These are phyloP conservation scores for Eragrostis curvula DNA, from an alignment of 176 grass and related monocot species.

Conservation along the genomic window DNA sequence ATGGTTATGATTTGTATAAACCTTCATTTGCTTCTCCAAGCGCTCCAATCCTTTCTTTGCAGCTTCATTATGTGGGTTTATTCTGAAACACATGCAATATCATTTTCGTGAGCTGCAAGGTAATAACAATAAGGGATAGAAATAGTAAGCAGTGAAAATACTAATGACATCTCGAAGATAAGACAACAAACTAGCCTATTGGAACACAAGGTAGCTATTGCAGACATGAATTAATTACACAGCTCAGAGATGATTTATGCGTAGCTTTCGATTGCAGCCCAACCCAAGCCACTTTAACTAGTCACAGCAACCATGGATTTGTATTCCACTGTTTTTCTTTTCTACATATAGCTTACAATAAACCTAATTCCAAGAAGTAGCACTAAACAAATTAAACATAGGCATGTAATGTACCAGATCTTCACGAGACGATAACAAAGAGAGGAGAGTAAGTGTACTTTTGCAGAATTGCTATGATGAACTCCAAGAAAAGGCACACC, in stretches of 20 bases:
- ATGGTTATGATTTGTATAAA: conserved; percentile 33
- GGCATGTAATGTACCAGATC: background rate
- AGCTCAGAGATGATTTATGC: background rate
- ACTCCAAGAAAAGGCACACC: conserved; percentile 50
- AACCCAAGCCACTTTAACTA: background rate
- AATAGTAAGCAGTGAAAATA: background rate
- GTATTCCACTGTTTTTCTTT: background rate
- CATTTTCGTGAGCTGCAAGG: conserved; percentile 6
- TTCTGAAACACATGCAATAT: conserved; percentile 52
- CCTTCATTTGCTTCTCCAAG: conserved; percentile 99
- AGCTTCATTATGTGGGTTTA: conserved; percentile 92
- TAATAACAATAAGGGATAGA: background rate
- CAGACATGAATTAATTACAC: background rate
- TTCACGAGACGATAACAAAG: background rate
- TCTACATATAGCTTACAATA: background rate
- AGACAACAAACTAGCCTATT: background rate
- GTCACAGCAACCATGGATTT: background rate
- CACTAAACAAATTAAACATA: background rate
- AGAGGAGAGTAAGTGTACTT: background rate
- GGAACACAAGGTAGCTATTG: background rate
- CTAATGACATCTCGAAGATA: conserved; percentile 2
- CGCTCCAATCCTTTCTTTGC: conserved; percentile 95
- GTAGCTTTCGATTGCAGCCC: conserved; percentile 30
- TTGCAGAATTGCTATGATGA: conserved; percentile 17
- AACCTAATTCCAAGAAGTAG: conserved; percentile 4